Base-by-base conservation (phyloP, 176 grass and related monocot genomes). In the Metroxylon sagu region DNA sequence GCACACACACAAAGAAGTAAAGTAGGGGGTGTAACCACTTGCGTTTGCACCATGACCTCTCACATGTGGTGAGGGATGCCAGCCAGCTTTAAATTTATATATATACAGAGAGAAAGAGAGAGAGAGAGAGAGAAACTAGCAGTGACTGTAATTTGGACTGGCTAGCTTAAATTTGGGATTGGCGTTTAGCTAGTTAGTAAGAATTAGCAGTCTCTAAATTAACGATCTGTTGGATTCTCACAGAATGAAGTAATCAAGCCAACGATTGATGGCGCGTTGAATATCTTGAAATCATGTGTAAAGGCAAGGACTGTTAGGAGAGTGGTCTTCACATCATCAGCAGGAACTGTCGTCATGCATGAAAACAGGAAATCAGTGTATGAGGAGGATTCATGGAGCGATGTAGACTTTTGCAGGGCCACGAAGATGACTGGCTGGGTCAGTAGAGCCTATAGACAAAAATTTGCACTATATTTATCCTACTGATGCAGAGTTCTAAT, bases 241-340 rank as follows among this genome's bases (percentile, higher is more conserved):
- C 73, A 83, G 74, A 83, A 72, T 15, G 74, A 83, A 14, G n/a
- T 72, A 48, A 39, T 83, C 3, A 70, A 83, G 19, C 27, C 73
- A 0, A 27, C 29, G 0, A 61, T 77, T 3, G 28, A 62, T 4
- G 74, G 80, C 4, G 66, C 69, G 1, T 51, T 82, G 1, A 71
- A 71, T 28, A 63, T 82, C 8, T 17, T 77, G 17, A 51, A 54
- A 16, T 76, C 67, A 6, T 76, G 79, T 35, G 26, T 1, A 16
- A 77, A 66, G 18, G 71, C 79, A 0, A 27, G 54, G 16, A 77
- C 79, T 4, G 60, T 77, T 50, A 77, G 25, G 50, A 62, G 79
- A 4, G 60, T 72, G 10, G 17, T 82, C 39, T 75, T 82, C 29
- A 82, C 73, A 2, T 77, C 79, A 0, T 82, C 79, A 18, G 49